Conservation (phyloP, 2,329 filamentous ascomycete genomes). For the Penicillium rolfsii region DNA sequence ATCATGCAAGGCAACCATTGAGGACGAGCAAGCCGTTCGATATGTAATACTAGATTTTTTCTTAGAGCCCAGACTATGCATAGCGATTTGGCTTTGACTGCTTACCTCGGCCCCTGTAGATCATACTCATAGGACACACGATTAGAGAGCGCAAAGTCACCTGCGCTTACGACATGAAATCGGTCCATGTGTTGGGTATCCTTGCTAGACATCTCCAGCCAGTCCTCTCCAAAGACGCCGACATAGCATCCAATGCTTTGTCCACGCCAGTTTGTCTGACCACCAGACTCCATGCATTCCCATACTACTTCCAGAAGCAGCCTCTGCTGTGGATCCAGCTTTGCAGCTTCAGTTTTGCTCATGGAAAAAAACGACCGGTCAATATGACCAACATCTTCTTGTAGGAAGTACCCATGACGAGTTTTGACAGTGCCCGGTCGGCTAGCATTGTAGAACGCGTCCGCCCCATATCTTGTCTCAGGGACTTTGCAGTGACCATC, state of each 20-base stretch:
- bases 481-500: slow-evolving; percentile 30
- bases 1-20: slow-evolving; percentile 40
- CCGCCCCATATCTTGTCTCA: slow-evolving; percentile 29
- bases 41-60: slow-evolving; percentile 33
- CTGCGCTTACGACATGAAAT: slow-evolving; percentile 19
- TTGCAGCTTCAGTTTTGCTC: slow-evolving; percentile 26
- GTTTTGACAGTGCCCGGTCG: slow-evolving; percentile 18
- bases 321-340: slow-evolving; percentile 40
- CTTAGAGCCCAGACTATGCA: slow-evolving; percentile 5
- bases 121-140: slow-evolving; percentile 32
- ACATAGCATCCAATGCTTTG: slow-evolving; percentile 35
- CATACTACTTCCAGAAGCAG: slow-evolving; percentile 38
- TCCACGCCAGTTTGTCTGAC: slow-evolving; percentile 37
- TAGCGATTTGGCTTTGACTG: background rate
- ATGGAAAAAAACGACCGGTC: slow-evolving; percentile 37
- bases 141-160: slow-evolving; percentile 30
- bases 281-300: slow-evolving; percentile 39
- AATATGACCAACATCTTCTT: slow-evolving; percentile 33
- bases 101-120: slow-evolving; percentile 29
- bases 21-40: slow-evolving; percentile 49
- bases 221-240: slow-evolving; percentile 33
- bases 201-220: slow-evolving; percentile 26
- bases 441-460: slow-evolving; percentile 29
- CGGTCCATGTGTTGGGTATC: slow-evolving; percentile 25
- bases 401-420: slow-evolving; percentile 34